These are phyloP conservation scores for Linnemannia exigua DNA, from an alignment of 192 early-diverging fungal species.

Conservation along the genomic window DNA sequence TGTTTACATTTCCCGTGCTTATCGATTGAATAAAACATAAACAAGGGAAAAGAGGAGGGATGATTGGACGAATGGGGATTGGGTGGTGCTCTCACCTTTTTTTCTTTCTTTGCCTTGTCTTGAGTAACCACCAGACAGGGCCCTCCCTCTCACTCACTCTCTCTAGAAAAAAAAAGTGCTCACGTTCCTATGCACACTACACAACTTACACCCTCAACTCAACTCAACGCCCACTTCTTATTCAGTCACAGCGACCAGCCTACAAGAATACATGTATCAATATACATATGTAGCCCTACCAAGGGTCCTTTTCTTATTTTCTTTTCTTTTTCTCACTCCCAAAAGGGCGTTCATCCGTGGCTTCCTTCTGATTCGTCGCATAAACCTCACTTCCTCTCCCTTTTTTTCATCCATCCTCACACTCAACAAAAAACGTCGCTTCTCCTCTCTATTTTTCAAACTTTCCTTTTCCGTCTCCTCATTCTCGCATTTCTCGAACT, in stretches of 20 bases:
- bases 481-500: neutral
- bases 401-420: neutral
- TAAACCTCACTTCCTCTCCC: neutral
- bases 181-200: neutral
- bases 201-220: neutral
- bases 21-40: conserved; percentile 5
- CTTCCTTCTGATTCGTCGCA: conserved; percentile 1
- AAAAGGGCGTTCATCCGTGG: neutral
- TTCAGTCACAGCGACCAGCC: neutral
- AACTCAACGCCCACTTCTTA: neutral
- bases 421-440: no score
- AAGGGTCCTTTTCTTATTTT: neutral
- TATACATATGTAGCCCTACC: neutral
- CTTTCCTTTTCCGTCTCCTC: neutral
- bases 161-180: conserved; percentile 3
- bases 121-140: conserved; percentile 10
- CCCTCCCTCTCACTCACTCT: neutral
- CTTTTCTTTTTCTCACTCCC: neutral
- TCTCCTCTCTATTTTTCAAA: neutral
- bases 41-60: neutral
- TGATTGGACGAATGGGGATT: neutral
- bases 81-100: neutral
- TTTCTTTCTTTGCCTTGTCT: neutral
- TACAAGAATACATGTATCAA: neutral
- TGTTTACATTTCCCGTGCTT: conserved; percentile 3